These are phyloP conservation scores for Diaporthe sp. DNA, from an alignment of 2,329 filamentous ascomycete species.

Conservation along the genomic window DNA sequence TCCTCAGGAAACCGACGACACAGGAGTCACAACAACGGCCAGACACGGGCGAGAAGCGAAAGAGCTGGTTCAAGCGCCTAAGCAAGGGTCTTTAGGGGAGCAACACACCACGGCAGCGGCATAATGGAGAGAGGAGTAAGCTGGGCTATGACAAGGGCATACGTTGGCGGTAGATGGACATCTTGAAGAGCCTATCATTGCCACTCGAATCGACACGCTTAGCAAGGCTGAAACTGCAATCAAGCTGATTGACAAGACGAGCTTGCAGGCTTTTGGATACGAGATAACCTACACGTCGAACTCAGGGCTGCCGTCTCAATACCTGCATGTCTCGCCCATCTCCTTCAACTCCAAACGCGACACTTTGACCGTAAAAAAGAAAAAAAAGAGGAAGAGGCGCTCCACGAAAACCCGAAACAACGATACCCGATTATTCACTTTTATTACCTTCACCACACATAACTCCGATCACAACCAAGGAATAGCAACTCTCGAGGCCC, in stretches of 20 bases:
- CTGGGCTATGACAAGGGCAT: background rate
- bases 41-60: constrained; percentile 76
- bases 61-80: constrained; percentile 90
- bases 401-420: background rate
- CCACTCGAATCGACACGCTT: background rate
- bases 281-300: background rate
- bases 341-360: background rate
- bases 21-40: constrained; percentile 46
- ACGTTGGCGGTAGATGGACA: background rate
- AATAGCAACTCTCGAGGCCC: background rate
- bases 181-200: background rate
- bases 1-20: constrained; percentile 46
- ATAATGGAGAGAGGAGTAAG: background rate
- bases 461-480: background rate
- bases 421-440: background rate
- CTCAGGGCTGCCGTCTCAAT: background rate
- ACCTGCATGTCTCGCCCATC: background rate
- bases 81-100: constrained; percentile 68
- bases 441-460: background rate
- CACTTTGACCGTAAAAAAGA: background rate
- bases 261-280: constrained; percentile 14
- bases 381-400: background rate
- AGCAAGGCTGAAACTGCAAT: background rate
- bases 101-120: background rate
- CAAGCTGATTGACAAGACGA: background rate